Evolutionary conservation across 352 stramenopile species (phyloP).

Genomic region (Phytophthora sp.): DNA sequence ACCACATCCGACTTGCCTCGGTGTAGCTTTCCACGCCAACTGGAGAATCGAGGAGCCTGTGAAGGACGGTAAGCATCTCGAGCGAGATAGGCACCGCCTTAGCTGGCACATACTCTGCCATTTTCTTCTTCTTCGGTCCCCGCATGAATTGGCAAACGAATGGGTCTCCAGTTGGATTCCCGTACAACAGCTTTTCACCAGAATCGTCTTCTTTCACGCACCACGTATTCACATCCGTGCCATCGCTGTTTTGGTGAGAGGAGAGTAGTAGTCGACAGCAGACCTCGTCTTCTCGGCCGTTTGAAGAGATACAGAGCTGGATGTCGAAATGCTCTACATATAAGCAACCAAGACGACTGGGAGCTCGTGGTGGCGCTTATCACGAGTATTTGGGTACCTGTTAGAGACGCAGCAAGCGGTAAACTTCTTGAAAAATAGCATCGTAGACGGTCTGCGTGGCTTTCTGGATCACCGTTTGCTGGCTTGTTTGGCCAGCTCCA

Average conservation of each 20-base stretch:
- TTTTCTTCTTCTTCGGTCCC: slow-evolving; percentile 8
- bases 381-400: slow-evolving; percentile 1
- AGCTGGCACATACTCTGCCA: background rate
- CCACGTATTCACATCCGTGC: too few species aligned
- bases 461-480: slow-evolving; percentile 10
- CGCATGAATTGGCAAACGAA: slow-evolving; percentile 12
- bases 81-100: too few species aligned
- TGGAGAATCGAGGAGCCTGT: slow-evolving; percentile 3
- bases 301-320: slow-evolving; percentile 11
- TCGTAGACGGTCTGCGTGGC: slow-evolving; percentile 16
- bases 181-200: background rate
- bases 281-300: slow-evolving; percentile 16
- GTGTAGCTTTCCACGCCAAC: background rate
- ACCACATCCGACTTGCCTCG: background rate
- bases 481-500: background rate
- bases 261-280: too few species aligned
- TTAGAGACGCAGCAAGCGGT: too few species aligned
- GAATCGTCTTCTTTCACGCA: background rate
- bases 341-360: slow-evolving; percentile 10
- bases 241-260: too few species aligned
- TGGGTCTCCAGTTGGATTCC: slow-evolving; percentile 1
- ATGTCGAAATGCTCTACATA: slow-evolving; percentile 11
- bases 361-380: slow-evolving; percentile 11
- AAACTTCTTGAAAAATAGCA: slow-evolving; percentile 17
- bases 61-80: slow-evolving; percentile 11